Evolutionary conservation across 148 eudicot species (phyloP).

Genomic region (Polygonum maritimum): DNA sequence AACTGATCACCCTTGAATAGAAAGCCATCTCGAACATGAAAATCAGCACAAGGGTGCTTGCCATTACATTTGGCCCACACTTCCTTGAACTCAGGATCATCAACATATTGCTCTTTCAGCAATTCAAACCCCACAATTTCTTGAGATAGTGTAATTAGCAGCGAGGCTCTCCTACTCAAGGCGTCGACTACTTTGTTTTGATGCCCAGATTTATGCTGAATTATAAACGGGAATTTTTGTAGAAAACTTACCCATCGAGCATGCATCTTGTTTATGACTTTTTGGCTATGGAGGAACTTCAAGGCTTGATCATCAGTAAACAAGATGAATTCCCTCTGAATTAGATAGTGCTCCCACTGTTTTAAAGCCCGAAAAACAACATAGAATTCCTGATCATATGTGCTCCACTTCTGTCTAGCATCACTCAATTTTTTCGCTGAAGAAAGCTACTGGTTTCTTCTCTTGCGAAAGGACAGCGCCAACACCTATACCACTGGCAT

Average conservation of each 20-base stretch:
- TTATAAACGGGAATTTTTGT: neutral
- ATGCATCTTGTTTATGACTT: neutral
- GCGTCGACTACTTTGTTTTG: neutral
- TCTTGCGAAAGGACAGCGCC: neutral
- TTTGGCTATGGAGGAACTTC: neutral
- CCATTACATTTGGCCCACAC: neutral
- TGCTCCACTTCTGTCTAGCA: neutral
- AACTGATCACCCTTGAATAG: neutral
- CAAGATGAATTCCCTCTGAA: neutral
- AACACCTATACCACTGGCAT: neutral
- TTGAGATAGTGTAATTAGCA: too few species aligned
- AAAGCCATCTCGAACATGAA: neutral
- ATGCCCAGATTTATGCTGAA: neutral
- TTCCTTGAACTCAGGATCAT: neutral
- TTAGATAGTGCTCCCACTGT: neutral
- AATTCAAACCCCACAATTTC: too few species aligned
- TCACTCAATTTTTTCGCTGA: constrained; percentile 1
- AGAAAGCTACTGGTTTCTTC: too few species aligned
- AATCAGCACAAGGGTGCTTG: neutral
- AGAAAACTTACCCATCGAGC: neutral
- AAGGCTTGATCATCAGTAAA: neutral
- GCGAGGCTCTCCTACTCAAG: too few species aligned
- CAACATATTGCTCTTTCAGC: too few species aligned
- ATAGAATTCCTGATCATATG: neutral
- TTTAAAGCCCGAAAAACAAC: neutral